Conservation (phyloP, 148 eudicot genomes). For the Oxyria digyna region DNA sequence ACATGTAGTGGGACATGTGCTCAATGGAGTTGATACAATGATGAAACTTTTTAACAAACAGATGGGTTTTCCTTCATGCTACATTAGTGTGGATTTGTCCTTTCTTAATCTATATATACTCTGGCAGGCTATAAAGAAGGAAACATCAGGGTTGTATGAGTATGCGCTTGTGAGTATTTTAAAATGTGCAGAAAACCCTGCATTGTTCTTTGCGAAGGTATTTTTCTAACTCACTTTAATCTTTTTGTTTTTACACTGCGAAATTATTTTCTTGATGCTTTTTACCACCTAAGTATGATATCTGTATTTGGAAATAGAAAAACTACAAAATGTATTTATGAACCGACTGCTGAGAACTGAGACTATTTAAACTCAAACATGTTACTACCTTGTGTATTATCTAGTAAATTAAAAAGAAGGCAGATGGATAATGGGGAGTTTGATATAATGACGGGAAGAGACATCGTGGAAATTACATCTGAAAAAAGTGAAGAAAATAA, state of each 20-base stretch:
- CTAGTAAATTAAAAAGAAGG: not conserved
- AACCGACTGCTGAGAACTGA: not conserved
- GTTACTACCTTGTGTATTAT: not conserved
- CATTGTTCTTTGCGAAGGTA: conserved; percentile 43
- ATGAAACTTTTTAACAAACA: too few relatives aligned
- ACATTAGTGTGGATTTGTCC: not conserved
- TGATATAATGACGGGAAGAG: not conserved
- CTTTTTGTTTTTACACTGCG: not conserved
- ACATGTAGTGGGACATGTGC: too few relatives aligned
- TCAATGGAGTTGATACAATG: too few relatives aligned
- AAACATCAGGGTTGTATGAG: conserved; percentile 41
- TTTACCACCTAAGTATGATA: not conserved
- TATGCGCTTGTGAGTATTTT: conserved; percentile 32
- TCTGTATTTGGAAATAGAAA: not conserved
- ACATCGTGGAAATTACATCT: not conserved
- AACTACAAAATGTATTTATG: not conserved
- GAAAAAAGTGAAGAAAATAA: too few relatives aligned
- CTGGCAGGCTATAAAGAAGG: conserved; percentile 43
- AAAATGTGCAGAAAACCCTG: conserved; percentile 40
- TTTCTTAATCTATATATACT: not conserved
- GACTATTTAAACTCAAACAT: not conserved
- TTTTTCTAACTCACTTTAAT: not conserved
- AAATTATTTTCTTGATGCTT: not conserved
- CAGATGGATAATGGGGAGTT: not conserved
- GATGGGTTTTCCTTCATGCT: too few relatives aligned